A percentile compares a stretch with the other conserved stretches of the same genome.
These are phyloP conservation scores for Clathrospora elynae DNA, from an alignment of 2,329 filamentous ascomycete species.

Conservation along the genomic window DNA sequence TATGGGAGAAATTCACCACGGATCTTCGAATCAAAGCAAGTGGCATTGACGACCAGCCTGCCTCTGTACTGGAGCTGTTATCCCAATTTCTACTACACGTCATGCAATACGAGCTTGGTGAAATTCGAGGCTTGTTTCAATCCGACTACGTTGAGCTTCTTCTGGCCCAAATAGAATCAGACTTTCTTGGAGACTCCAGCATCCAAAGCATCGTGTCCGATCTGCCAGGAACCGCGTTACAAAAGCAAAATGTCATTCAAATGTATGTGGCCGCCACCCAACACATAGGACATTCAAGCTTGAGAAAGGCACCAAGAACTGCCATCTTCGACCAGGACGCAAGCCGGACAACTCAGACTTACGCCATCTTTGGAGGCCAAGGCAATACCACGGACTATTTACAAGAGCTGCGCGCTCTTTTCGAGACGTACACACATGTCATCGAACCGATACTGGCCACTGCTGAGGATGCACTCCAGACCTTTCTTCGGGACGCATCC, in stretches of 20 bases:
- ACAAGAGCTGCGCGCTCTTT: slow-evolving; percentile 29
- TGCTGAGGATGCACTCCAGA: slow-evolving; percentile 17
- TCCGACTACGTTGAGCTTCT: slow-evolving; percentile 1
- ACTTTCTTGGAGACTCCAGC: slow-evolving; percentile 1
- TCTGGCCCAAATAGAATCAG: slow-evolving; percentile 1
- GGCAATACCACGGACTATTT: slow-evolving; percentile 37
- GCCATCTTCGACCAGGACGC: slow-evolving; percentile 10
- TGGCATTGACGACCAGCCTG: neutral
- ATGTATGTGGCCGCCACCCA: neutral
- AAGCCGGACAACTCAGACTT: slow-evolving; percentile 10
- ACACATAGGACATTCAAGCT: neutral
- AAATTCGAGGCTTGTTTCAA: neutral
- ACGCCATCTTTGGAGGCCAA: slow-evolving; percentile 36
- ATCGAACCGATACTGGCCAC: slow-evolving; percentile 17
- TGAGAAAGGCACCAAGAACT: slow-evolving; percentile 1
- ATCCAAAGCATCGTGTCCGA: neutral
- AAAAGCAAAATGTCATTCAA: slow-evolving; percentile 1
- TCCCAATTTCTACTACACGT: neutral
- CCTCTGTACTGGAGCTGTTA: slow-evolving; percentile 1
- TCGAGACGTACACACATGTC: slow-evolving; percentile 23
- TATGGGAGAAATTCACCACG: neutral
- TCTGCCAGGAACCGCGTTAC: neutral
- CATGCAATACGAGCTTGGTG: neutral
- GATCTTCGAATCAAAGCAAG: neutral
- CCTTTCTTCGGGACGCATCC: neutral